Conservation (phyloP, 805 yeast genomes). For the Debaryomyces castellii region DNA sequence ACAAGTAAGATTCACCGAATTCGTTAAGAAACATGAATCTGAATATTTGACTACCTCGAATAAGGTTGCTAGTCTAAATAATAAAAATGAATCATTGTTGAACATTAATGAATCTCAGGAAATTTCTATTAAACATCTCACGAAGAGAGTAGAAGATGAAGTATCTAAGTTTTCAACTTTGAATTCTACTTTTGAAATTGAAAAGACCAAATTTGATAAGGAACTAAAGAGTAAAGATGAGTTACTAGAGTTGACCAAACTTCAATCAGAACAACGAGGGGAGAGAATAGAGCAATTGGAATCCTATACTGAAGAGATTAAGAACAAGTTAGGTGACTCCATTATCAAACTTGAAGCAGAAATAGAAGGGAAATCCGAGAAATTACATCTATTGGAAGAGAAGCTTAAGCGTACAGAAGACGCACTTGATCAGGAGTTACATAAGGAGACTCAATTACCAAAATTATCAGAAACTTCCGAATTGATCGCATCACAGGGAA, state of each 20-base stretch:
- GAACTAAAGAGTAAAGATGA: conserved; percentile 56
- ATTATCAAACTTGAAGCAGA: conserved; percentile 33
- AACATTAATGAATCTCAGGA: conserved; percentile 40
- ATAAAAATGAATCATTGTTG: conserved; percentile 23
- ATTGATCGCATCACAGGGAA: conserved; percentile 50
- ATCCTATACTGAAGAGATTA: conserved; percentile 39
- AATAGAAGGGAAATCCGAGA: conserved; percentile 33
- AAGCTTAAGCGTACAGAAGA: conserved; percentile 40
- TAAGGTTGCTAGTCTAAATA: conserved; percentile 25
- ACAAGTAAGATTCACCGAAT: conserved; percentile 37
- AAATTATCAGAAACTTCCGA: conserved; percentile 59
- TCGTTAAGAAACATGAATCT: conserved; percentile 38
- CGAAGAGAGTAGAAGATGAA: conserved; percentile 37
- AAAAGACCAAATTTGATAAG: conserved; percentile 41
- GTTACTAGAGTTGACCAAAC: conserved; percentile 53
- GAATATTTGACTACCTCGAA: conserved; percentile 30
- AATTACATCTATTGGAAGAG: conserved; percentile 31
- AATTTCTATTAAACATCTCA: conserved; percentile 45
- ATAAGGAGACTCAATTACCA: conserved; percentile 39
- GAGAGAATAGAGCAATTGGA: conserved; percentile 57
- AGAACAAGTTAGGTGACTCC: conserved; percentile 35
- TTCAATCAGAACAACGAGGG: conserved; percentile 51
- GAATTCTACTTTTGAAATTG: conserved; percentile 38
- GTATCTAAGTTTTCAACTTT: conserved; percentile 17
- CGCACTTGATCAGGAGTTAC: conserved; percentile 38